Conservation (phyloP, 768 basidiomycete species). For the Mycena olivaceomarginata region DNA sequence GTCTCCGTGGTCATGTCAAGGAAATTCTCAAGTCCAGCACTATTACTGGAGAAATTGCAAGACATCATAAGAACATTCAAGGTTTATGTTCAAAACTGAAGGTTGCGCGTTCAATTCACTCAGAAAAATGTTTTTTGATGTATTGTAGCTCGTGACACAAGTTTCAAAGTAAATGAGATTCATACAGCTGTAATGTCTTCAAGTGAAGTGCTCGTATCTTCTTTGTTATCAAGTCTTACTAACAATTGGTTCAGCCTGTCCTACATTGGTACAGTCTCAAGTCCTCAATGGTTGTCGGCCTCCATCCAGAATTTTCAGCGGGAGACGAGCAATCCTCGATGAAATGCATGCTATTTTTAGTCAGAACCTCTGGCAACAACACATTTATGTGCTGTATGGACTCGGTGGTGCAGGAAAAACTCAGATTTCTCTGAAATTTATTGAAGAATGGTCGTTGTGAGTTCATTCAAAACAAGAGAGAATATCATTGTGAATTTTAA, state of each 20-base stretch:
- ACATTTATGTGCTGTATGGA: background rate
- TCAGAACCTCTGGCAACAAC: background rate
- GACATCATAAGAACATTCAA: background rate
- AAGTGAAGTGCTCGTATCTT: too few species aligned
- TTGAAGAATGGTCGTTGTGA: too few species aligned
- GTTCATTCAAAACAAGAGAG: background rate
- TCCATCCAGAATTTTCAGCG: background rate
- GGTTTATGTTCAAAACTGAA: background rate
- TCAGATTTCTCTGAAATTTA: background rate
- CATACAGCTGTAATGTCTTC: too few species aligned
- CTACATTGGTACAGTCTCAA: too few species aligned
- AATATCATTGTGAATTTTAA: background rate
- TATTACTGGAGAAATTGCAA: background rate
- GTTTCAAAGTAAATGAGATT: background rate
- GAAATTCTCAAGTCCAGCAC: background rate
- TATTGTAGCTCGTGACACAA: background rate
- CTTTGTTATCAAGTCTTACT: background rate
- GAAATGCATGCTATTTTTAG: background rate
- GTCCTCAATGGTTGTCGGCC: background rate
- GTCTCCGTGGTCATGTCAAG: slow-evolving; percentile 6
- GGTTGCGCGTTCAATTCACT: too few species aligned
- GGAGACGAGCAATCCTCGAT: background rate
- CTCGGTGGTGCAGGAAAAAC: background rate
- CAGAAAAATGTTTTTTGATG: background rate
- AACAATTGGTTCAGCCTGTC: too few species aligned